phyloP scores from a whole-genome alignment of 768 basidiomycete species.

The Kwoniella botswanensis region DNA sequence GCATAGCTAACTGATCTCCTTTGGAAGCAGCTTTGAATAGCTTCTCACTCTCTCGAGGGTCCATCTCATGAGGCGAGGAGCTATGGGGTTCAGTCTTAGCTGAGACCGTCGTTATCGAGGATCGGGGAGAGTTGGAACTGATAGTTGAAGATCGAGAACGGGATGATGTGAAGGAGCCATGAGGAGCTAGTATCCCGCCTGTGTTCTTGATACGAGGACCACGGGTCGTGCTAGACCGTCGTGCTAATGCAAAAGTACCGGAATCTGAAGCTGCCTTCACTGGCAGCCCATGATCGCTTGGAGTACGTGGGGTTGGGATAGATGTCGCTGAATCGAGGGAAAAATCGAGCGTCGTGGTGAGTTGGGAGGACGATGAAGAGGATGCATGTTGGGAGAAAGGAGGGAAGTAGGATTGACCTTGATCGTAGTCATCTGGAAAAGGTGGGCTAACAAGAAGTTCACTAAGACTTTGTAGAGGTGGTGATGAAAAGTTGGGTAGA shows the following conservation, averaged over 20 bases:
- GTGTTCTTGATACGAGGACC: conserved; percentile 30
- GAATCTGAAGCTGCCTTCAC: conserved; percentile 17
- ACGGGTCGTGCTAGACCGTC: conserved; percentile 1
- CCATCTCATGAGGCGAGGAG: conserved; percentile 12
- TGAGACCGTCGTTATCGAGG: background rate
- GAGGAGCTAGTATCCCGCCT: conserved; percentile 35
- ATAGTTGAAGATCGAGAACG: conserved; percentile 11
- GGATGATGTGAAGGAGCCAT: conserved; percentile 43
- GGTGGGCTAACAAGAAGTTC: conserved; percentile 26
- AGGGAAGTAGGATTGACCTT: conserved; percentile 24
- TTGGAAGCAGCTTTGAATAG: conserved; percentile 24
- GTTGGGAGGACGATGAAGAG: background rate
- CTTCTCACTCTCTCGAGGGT: conserved; percentile 13
- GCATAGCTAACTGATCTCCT: conserved; percentile 42
- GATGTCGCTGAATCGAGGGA: background rate
- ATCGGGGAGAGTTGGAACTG: conserved; percentile 1
- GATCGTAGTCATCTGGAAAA: conserved; percentile 7
- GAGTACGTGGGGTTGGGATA: background rate
- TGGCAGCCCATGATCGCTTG: conserved; percentile 7
- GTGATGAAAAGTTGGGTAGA: background rate
- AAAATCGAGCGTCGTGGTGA: background rate
- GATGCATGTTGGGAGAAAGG: background rate
- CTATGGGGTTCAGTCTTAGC: conserved; percentile 1
- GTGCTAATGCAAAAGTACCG: conserved; percentile 5
- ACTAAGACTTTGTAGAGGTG: conserved; percentile 15